A percentile compares a stretch with the other conserved stretches of the same genome.
Conservation (phyloP, 768 basidiomycete genomes). For the Mycena kentingensis region DNA sequence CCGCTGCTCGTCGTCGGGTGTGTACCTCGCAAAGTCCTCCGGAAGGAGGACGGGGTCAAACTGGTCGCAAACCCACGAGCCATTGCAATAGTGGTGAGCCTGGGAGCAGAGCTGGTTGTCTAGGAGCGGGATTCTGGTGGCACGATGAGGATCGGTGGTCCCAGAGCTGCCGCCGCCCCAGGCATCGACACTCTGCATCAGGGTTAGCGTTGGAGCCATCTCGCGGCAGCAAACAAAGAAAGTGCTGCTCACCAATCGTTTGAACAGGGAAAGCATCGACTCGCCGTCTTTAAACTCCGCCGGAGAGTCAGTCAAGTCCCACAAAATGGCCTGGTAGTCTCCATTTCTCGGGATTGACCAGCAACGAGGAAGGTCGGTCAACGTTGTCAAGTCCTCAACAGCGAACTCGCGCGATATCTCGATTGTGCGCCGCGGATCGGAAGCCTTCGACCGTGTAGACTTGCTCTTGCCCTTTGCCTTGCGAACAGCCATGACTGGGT, state of each 20-base stretch:
- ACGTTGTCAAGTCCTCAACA: background rate
- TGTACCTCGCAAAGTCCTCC: background rate
- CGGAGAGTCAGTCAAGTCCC: background rate
- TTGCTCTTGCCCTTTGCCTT: too few species aligned
- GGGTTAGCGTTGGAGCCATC: background rate
- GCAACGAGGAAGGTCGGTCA: background rate
- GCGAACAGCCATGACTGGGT: too few species aligned
- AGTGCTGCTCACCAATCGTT: background rate
- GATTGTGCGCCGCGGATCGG: background rate
- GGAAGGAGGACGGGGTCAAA: background rate
- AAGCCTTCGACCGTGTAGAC: background rate
- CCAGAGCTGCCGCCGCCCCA: conserved; percentile 14
- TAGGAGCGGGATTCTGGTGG: conserved; percentile 7
- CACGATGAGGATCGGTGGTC: background rate
- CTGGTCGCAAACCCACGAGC: conserved; percentile 8
- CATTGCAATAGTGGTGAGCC: conserved; percentile 11
- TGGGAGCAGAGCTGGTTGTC: conserved; percentile 7
- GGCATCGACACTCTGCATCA: conserved; percentile 13
- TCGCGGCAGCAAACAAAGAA: background rate
- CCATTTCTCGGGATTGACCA: background rate
- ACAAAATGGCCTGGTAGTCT: background rate
- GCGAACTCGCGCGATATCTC: background rate
- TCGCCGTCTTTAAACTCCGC: background rate
- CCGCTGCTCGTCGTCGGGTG: background rate
- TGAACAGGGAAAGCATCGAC: background rate